Conservation (phyloP, 1,284 basidiomycete species). For the Ustilago tritici region DNA sequence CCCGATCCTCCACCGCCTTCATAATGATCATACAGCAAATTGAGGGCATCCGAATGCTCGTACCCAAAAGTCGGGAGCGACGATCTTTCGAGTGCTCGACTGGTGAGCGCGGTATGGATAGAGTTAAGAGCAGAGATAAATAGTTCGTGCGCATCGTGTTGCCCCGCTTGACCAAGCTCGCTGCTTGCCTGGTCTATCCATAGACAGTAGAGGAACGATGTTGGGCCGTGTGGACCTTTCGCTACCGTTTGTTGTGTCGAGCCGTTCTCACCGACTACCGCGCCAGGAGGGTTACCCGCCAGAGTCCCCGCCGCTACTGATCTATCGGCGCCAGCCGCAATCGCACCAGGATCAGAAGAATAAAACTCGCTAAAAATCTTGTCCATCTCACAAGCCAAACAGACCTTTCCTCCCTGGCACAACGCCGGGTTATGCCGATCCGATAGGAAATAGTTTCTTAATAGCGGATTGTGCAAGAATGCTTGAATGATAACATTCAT, state of each 20-base stretch:
- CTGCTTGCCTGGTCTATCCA: conserved; percentile 79
- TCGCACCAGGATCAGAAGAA: conserved; percentile 63
- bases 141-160: conserved; percentile 90
- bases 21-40: conserved; percentile 52
- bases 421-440: conserved; percentile 81
- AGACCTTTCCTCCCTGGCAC: conserved; percentile 77
- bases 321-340: background rate
- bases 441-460: conserved; percentile 88
- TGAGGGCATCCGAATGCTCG: conserved; percentile 45
- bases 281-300: conserved; percentile 53
- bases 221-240: conserved; percentile 79
- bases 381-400: conserved; percentile 95
- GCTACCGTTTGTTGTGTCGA: conserved; percentile 21
- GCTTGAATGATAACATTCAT: conserved; percentile 91
- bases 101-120: conserved; percentile 60
- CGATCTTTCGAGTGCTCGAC: conserved; percentile 44
- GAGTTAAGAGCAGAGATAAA: conserved; percentile 68
- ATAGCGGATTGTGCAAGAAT: conserved; percentile 90
- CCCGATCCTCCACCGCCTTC: conserved; percentile 42
- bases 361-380: conserved; percentile 80
- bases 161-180: conserved; percentile 89
- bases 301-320: conserved; percentile 72
- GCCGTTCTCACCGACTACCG: conserved; percentile 61
- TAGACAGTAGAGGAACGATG: conserved; percentile 84
- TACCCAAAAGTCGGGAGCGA: conserved; percentile 49